Percentiles rank a stretch among this genome's conserved stretches.
phyloP scores from a whole-genome alignment of 164 flowering plant genomes.

The Warburgia ugandensis region DNA sequence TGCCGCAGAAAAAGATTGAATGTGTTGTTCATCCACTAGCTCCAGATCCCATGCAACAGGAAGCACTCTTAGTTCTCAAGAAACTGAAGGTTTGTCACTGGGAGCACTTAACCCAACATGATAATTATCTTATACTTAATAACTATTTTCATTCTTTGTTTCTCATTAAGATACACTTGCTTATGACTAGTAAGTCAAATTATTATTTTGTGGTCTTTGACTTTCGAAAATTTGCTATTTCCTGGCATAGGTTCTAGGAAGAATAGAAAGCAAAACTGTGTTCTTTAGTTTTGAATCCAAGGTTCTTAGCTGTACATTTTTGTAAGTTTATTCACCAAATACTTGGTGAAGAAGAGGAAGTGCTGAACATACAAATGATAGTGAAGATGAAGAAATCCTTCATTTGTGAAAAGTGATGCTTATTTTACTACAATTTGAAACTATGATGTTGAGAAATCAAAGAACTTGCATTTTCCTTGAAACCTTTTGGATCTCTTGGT shows the following conservation, averaged over 20 bases:
- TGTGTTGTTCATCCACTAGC: conserved; percentile 38
- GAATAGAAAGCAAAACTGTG: background rate
- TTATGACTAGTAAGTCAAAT: background rate
- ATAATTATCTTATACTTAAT: background rate
- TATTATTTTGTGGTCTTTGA: background rate
- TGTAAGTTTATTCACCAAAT: too few species aligned
- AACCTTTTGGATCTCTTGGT: too few species aligned
- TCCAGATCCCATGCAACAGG: conserved; percentile 70
- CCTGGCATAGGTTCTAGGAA: background rate
- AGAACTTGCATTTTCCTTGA: too few species aligned
- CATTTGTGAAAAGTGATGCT: too few species aligned
- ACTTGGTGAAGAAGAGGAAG: too few species aligned
- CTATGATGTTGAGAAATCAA: too few species aligned
- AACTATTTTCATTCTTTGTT: too few species aligned
- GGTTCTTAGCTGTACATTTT: too few species aligned
- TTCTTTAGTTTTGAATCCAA: too few species aligned
- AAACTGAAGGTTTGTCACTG: conserved; percentile 63
- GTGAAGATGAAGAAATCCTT: too few species aligned
- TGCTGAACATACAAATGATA: too few species aligned
- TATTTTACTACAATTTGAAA: too few species aligned
- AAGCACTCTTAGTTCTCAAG: conserved; percentile 57
- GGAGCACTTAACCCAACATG: conserved; percentile 2
- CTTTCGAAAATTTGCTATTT: background rate
- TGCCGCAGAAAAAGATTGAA: conserved; percentile 32
- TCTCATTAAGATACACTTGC: background rate